Base-by-base conservation (phyloP, 1,284 basidiomycete species). In the Leucoagaricus sp. region DNA sequence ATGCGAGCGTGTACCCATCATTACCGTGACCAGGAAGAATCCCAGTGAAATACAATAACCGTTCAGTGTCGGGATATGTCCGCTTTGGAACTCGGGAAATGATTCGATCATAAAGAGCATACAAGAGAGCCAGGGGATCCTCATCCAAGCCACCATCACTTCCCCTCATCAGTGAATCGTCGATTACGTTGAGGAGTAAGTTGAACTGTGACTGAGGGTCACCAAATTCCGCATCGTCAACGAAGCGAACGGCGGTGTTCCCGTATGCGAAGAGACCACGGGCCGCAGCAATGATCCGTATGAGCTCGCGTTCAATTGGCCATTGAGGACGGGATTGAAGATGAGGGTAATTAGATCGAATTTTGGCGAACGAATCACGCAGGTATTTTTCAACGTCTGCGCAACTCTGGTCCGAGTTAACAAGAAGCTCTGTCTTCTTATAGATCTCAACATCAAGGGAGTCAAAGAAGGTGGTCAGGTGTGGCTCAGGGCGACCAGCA, bases 401-500 rank as follows among this genome's bases (percentile, higher is more conserved):
- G 8, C 38, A 28, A 5, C 17, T 17, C n/a, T 42, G 38, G n/a
- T 40, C 26, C 12, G 49, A 42, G 25, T 51, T 38, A n/a, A 51
- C 31, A 8, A 15, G 13, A 19, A 51, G 25, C 12, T 41, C 38
- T 15, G 29, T 25, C 23, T 42, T 41, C 26, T 41, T 12, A 17
- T 51, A 42, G 6, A 23, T 42, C n/a, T n/a, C n/a, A n/a, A n/a
- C n/a, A n/a, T n/a, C n/a, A n/a, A n/a, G n/a, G n/a, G n/a, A n/a
- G n/a, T n/a, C n/a, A n/a, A 51, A 42, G 23, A 41, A 31, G 5
- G 36, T 17, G 15, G 38, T 42, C 6, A 51, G 19, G 9, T 51
- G 49, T 8, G 49, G 40, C 28, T 51, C 49, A 3, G 49, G 49
- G 15, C 38, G 49, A 42, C 49, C 42, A 13, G 49, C 49, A 26